phyloP scores from a whole-genome alignment of 73 alveolate species.

The Paraurostyla sp. region DNA sequence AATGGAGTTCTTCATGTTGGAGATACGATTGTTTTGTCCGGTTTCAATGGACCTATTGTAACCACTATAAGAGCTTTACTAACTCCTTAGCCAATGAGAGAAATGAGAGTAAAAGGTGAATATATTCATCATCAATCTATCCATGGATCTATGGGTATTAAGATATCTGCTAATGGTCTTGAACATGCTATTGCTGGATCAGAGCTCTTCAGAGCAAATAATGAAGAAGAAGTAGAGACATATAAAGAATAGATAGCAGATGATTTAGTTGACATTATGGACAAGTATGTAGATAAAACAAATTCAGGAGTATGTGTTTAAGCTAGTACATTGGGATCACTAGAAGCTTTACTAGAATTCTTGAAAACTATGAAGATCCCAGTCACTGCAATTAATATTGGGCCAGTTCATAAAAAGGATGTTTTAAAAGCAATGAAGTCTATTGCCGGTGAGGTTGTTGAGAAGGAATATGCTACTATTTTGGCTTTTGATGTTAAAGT shows the following conservation, averaged over 20 bases:
- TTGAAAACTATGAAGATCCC: conserved; percentile 91
- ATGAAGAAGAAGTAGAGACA: conserved; percentile 93
- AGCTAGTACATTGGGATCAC: conserved; percentile 99
- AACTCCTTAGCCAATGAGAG: conserved; percentile 99
- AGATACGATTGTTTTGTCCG: conserved; percentile 98
- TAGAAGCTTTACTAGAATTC: conserved; percentile 98
- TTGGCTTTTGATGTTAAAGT: conserved; percentile 99
- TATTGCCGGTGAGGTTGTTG: conserved; percentile 70
- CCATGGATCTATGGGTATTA: conserved; percentile 99
- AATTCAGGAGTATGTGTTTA: conserved; percentile 99
- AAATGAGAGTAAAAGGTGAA: conserved; percentile 99
- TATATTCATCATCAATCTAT: conserved; percentile 94
- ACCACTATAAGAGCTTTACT: conserved; percentile 98
- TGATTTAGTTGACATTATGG: conserved; percentile 93
- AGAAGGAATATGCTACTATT: conserved; percentile 97
- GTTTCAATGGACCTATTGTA: conserved; percentile 99
- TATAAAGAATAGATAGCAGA: conserved; percentile 87
- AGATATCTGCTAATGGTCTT: conserved; percentile 98
- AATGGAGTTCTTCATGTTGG: conserved; percentile 98
- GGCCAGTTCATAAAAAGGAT: conserved; percentile 98
- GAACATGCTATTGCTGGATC: conserved; percentile 99
- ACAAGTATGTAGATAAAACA: conserved; percentile 91
- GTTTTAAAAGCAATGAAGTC: conserved; percentile 91
- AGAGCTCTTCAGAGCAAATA: conserved; percentile 91
- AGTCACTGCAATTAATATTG: conserved; percentile 96